These are phyloP conservation scores for Aspergillus japonicus DNA, from an alignment of 2,329 filamentous ascomycete genomes.

Conservation along the genomic window DNA sequence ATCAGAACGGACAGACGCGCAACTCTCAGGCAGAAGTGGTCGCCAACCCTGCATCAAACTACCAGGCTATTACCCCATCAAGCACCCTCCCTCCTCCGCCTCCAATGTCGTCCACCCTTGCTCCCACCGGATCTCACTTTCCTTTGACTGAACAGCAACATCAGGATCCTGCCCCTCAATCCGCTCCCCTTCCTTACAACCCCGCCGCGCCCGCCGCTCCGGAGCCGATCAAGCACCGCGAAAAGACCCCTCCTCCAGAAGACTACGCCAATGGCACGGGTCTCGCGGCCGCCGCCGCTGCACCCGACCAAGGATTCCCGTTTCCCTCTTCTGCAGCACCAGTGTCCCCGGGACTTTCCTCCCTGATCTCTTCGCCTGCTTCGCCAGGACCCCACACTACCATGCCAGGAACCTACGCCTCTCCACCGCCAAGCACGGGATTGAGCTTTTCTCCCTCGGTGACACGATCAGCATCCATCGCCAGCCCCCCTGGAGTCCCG, in stretches of 20 bases:
- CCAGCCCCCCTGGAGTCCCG: slow-evolving; percentile 26
- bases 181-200: slow-evolving; percentile 61
- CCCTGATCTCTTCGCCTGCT: slow-evolving; percentile 21
- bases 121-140: slow-evolving; percentile 17
- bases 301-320: slow-evolving; percentile 34
- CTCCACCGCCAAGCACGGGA: slow-evolving; percentile 39
- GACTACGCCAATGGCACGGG: slow-evolving; percentile 53
- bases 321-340: slow-evolving; percentile 32
- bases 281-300: slow-evolving; percentile 42
- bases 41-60: slow-evolving; percentile 15
- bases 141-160: slow-evolving; percentile 25
- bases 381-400: slow-evolving; percentile 26
- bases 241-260: slow-evolving; percentile 64
- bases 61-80: slow-evolving; percentile 21
- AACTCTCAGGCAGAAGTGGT: slow-evolving; percentile 36
- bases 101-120: slow-evolving; percentile 21
- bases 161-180: slow-evolving; percentile 26
- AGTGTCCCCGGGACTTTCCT: slow-evolving; percentile 14
- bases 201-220: slow-evolving; percentile 65
- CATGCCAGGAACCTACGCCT: slow-evolving; percentile 30
- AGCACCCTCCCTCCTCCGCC: slow-evolving; percentile 28
- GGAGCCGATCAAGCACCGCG: slow-evolving; percentile 63
- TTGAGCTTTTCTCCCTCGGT: slow-evolving; percentile 27
- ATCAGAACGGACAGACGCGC: slow-evolving; percentile 45
- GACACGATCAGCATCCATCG: slow-evolving; percentile 19